Conservation (phyloP, 2,329 filamentous ascomycete genomes). For the Clonostachys rhizophaga region DNA sequence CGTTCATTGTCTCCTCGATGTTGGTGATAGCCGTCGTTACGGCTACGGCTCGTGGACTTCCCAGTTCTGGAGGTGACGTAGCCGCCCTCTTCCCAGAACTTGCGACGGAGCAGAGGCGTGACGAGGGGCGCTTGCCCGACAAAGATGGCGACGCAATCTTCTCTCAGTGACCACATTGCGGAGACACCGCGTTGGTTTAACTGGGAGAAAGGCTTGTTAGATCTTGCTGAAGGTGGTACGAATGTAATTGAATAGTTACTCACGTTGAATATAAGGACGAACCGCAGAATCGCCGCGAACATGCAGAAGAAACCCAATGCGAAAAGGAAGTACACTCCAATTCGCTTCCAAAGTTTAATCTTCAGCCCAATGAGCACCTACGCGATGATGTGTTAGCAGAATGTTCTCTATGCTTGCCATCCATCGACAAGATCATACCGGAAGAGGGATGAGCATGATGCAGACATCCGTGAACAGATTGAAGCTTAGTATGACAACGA, state of each 20-base stretch:
- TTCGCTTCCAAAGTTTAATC: constrained; percentile 17
- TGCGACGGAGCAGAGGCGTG: constrained; percentile 14
- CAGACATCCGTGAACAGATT: constrained; percentile 25
- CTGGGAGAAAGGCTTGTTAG: too few relatives aligned
- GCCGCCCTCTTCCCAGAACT: constrained; percentile 12
- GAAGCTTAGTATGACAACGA: constrained; percentile 22
- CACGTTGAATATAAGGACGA: constrained; percentile 21
- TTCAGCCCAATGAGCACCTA: constrained; percentile 18
- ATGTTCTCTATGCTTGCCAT: not conserved
- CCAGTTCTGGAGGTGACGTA: constrained; percentile 1
- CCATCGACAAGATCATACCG: constrained; percentile 7
- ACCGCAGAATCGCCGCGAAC: constrained; percentile 15
- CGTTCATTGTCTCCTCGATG: too few relatives aligned
- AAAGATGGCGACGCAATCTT: too few relatives aligned
- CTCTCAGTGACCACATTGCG: too few relatives aligned
- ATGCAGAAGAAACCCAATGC: constrained; percentile 24
- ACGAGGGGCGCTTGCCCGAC: constrained; percentile 14
- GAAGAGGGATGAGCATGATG: constrained; percentile 26
- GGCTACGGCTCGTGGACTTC: not conserved
- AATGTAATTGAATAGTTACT: constrained; percentile 1
- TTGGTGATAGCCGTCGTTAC: too few relatives aligned
- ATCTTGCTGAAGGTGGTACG: too few relatives aligned
- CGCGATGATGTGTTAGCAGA: not conserved
- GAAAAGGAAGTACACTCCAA: constrained; percentile 22
- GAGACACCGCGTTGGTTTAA: too few relatives aligned